Percentiles rank a stretch among this genome's conserved stretches.
These are phyloP conservation scores for Silybum marianum DNA, from an alignment of 129 eudicot genomes.

Conservation along the genomic window DNA sequence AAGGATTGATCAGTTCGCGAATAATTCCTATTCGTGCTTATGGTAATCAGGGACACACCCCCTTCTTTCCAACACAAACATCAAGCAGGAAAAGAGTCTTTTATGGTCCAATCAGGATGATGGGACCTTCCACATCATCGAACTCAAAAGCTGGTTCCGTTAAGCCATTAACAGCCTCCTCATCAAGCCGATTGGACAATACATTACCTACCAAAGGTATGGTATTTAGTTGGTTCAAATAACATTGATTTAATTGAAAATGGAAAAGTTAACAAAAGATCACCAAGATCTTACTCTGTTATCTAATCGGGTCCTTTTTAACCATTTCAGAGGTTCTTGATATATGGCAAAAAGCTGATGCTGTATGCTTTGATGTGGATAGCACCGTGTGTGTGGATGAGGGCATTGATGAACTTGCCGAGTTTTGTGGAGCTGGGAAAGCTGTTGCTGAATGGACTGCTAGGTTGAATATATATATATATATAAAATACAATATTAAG, in stretches of 20 bases:
- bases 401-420: constrained; percentile 98
- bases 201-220: constrained; percentile 81
- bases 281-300: neutral
- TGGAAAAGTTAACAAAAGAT: neutral
- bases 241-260: neutral
- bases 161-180: constrained; percentile 52
- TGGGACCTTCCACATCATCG: constrained; percentile 42
- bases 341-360: constrained; percentile 78
- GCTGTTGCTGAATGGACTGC: constrained; percentile 99
- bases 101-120: constrained; percentile 33
- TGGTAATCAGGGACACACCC: constrained; percentile 16
- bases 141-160: constrained; percentile 50
- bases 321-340: constrained; percentile 71
- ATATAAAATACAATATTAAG: neutral
- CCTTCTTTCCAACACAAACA: constrained; percentile 22
- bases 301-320: constrained; percentile 4
- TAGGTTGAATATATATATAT: constrained; percentile 44
- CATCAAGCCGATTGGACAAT: constrained; percentile 55
- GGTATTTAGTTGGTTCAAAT: neutral
- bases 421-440: constrained; percentile 98
- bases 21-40: constrained; percentile 44
- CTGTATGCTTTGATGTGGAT: constrained; percentile 98
- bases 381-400: constrained; percentile 97
- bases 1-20: constrained; percentile 57
- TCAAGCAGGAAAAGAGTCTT: constrained; percentile 33